Conservation (phyloP, 106 monocot genomes). For the Platanthera guangdongensis region DNA sequence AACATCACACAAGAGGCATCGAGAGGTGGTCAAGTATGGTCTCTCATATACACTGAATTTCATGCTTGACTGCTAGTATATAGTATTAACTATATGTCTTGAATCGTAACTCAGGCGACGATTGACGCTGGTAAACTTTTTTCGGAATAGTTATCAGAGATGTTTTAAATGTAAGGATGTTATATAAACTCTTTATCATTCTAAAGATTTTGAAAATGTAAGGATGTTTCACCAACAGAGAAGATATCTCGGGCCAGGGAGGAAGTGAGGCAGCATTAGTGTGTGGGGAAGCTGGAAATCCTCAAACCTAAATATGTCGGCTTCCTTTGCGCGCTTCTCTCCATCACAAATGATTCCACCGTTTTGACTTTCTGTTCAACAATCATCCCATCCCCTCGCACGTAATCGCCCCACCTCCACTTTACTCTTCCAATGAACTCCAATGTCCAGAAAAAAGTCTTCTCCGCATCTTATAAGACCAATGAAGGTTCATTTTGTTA, state of each 20-base stretch:
- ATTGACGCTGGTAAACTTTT: too few species aligned
- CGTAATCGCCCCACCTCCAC: slow-evolving; percentile 24
- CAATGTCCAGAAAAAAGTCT: slow-evolving; percentile 47
- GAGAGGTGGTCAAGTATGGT: too few species aligned
- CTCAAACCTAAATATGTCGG: slow-evolving; percentile 49
- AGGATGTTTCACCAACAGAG: too few species aligned
- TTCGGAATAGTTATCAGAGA: too few species aligned
- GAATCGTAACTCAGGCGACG: too few species aligned
- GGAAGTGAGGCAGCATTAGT: slow-evolving; percentile 50
- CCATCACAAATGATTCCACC: slow-evolving; percentile 56
- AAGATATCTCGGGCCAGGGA: slow-evolving; percentile 31
- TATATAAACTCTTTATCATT: too few species aligned
- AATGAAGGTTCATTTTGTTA: slow-evolving; percentile 1
- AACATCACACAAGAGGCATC: too few species aligned
- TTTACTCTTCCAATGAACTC: slow-evolving; percentile 49
- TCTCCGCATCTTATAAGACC: slow-evolving; percentile 23
- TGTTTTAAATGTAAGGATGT: too few species aligned
- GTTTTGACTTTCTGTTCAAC: slow-evolving; percentile 42
- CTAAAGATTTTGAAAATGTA: too few species aligned
- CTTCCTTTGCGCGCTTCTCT: slow-evolving; percentile 87
- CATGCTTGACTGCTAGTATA: too few species aligned
- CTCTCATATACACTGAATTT: too few species aligned
- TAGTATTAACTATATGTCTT: too few species aligned
- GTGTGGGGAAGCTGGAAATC: slow-evolving; percentile 89
- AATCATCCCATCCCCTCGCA: slow-evolving; percentile 39